Evolutionary conservation across 2,329 filamentous ascomycete genomes (phyloP).

Genomic region (Colletotrichum musicola): DNA sequence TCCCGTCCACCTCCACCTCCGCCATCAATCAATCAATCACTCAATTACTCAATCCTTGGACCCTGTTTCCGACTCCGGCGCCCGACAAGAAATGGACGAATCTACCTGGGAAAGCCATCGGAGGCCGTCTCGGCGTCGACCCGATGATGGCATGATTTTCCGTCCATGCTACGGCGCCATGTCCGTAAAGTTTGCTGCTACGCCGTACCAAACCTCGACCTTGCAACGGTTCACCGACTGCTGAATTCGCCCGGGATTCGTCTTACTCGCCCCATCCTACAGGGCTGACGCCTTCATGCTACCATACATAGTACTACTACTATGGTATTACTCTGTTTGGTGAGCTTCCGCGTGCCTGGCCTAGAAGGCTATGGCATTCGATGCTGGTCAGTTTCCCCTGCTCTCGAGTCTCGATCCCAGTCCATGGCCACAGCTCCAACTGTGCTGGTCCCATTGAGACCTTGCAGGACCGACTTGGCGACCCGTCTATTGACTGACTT

Average conservation of each 20-base stretch:
- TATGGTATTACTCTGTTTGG: not conserved
- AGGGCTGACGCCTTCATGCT: slow-evolving; percentile 30
- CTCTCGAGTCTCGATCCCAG: slow-evolving; percentile 14
- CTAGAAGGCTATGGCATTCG: slow-evolving; percentile 1
- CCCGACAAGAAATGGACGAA: not conserved
- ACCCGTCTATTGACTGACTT: slow-evolving; percentile 37
- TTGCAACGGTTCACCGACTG: slow-evolving; percentile 14
- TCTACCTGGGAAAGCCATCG: slow-evolving; percentile 8
- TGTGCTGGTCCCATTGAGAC: slow-evolving; percentile 35
- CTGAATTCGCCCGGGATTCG: slow-evolving; percentile 15
- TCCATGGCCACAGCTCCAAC: slow-evolving; percentile 14
- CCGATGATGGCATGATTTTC: not conserved
- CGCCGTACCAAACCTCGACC: not conserved
- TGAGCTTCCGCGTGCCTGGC: slow-evolving; percentile 20
- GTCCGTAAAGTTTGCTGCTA: not conserved
- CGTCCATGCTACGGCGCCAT: not conserved
- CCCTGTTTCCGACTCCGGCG: not conserved
- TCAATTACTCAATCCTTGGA: not conserved
- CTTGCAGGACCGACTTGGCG: slow-evolving; percentile 28
- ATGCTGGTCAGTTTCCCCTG: slow-evolving; percentile 11
- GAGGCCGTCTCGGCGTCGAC: not conserved
- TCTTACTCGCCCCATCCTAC: slow-evolving; percentile 25
- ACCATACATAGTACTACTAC: not conserved
- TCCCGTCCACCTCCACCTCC: not conserved
- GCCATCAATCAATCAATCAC: not conserved